A percentile compares a stretch with the other conserved stretches of the same genome.
Conservation (phyloP, 768 basidiomycete genomes). For the Hygrophoropsis aurantiaca region DNA sequence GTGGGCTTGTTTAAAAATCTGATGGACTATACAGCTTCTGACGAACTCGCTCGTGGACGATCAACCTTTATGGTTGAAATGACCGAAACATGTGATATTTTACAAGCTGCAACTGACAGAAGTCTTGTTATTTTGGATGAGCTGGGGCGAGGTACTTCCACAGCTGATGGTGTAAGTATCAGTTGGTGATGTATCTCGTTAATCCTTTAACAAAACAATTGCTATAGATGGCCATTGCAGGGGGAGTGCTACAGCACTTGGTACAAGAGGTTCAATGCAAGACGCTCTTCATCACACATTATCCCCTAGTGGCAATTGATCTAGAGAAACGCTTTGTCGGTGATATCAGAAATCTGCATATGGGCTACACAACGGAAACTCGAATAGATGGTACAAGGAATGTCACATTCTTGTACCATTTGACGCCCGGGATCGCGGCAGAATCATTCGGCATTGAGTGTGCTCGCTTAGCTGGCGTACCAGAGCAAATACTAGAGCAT, state of each 20-base stretch:
- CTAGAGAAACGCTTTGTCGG: slow-evolving; percentile 58
- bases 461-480: slow-evolving; percentile 82
- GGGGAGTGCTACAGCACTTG: slow-evolving; percentile 75
- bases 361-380: slow-evolving; percentile 74
- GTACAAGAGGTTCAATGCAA: slow-evolving; percentile 58
- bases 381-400: slow-evolving; percentile 72
- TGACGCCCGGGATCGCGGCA: slow-evolving; percentile 70
- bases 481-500: slow-evolving; percentile 60
- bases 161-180: slow-evolving; percentile 75
- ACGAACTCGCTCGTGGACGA: slow-evolving; percentile 82
- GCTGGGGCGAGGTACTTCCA: slow-evolving; percentile 87
- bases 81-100: slow-evolving; percentile 88
- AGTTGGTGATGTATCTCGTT: slow-evolving; percentile 2
- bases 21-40: slow-evolving; percentile 56
- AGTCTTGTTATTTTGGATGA: slow-evolving; percentile 91
- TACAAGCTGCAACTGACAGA: slow-evolving; percentile 67
- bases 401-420: slow-evolving; percentile 84
- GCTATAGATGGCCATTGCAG: slow-evolving; percentile 80
- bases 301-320: slow-evolving; percentile 77
- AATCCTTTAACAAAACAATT: slow-evolving; percentile 7
- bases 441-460: slow-evolving; percentile 94
- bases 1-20: slow-evolving; percentile 3
- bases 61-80: slow-evolving; percentile 99
- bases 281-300: slow-evolving; percentile 94
- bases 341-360: slow-evolving; percentile 77